phyloP scores from a whole-genome alignment of 208 protist genomes.

The Crithidia fasciculata region DNA sequence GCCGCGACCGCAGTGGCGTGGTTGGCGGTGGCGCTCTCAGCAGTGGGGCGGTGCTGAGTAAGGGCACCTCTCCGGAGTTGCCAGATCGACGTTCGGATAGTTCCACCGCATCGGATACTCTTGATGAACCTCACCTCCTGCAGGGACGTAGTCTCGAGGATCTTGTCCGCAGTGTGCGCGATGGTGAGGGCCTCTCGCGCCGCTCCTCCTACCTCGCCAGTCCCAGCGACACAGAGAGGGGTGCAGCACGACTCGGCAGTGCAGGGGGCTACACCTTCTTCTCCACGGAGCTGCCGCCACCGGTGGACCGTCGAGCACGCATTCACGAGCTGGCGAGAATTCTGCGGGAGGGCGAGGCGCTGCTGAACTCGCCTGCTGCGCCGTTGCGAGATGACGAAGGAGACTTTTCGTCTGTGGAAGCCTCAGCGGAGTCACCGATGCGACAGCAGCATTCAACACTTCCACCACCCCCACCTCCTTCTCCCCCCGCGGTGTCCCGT shows the following conservation, averaged over 20 bases:
- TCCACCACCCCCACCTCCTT: not conserved
- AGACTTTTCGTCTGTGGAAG: not conserved
- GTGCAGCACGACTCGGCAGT: not conserved
- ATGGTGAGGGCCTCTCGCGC: not conserved
- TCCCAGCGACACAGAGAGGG: not conserved
- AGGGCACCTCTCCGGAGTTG: not conserved
- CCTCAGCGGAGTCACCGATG: too few relatives aligned
- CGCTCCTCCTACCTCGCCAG: not conserved
- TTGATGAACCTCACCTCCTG: constrained; percentile 8
- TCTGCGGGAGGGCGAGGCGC: constrained; percentile 1
- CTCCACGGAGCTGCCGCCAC: constrained; percentile 12
- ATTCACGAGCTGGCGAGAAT: constrained; percentile 19
- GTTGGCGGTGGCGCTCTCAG: not conserved
- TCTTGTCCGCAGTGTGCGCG: constrained; percentile 5
- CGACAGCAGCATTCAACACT: too few relatives aligned
- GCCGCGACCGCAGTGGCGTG: not conserved
- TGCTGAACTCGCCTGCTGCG: constrained; percentile 8
- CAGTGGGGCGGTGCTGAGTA: constrained; percentile 12
- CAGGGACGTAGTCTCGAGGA: not conserved
- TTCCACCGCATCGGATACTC: not conserved
- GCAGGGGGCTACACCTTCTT: constrained; percentile 13
- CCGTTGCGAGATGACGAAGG: not conserved
- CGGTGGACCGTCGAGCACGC: constrained; percentile 12
- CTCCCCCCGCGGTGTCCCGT: not conserved
- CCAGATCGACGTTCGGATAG: not conserved